Evolutionary conservation across 768 basidiomycete species (phyloP).

Genomic region (Lepiota brunneoincarnata): DNA sequence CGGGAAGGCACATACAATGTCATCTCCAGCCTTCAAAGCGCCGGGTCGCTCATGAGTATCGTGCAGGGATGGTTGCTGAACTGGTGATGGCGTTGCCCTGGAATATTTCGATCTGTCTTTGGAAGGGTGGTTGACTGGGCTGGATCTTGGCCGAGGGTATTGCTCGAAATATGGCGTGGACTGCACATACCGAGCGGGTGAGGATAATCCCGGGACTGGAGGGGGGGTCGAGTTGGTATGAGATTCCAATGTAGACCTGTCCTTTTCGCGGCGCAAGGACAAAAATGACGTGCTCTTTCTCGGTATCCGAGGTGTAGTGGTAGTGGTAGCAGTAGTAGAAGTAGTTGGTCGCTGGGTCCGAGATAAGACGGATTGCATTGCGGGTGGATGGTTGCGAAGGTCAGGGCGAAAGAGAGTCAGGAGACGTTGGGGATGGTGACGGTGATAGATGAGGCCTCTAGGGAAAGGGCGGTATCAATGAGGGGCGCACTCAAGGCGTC

Average conservation of each 20-base stretch:
- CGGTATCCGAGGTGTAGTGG: slow-evolving; percentile 37
- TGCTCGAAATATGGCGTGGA: neutral
- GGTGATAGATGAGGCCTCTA: neutral
- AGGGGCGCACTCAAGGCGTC: slow-evolving; percentile 7
- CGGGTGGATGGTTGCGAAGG: slow-evolving; percentile 6
- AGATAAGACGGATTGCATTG: slow-evolving; percentile 38
- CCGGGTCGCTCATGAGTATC: slow-evolving; percentile 2
- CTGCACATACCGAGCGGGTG: slow-evolving; percentile 2
- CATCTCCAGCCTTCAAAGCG: slow-evolving; percentile 8
- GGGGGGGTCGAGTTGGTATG: slow-evolving; percentile 15
- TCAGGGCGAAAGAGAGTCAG: slow-evolving; percentile 1
- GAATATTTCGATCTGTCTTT: neutral
- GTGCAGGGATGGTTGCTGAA: slow-evolving; percentile 13
- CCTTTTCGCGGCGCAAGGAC: slow-evolving; percentile 51
- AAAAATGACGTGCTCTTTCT: slow-evolving; percentile 57
- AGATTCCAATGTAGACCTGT: slow-evolving; percentile 22
- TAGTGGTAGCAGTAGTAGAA: slow-evolving; percentile 20
- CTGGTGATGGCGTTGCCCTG: neutral
- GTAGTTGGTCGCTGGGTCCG: slow-evolving; percentile 31
- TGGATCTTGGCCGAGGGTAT: neutral
- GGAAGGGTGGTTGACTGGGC: neutral
- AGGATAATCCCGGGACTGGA: slow-evolving; percentile 4
- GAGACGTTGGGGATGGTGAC: slow-evolving; percentile 2
- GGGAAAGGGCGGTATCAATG: neutral
- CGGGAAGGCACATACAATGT: slow-evolving; percentile 40